Evolutionary conservation across 176 grass and related monocot species (phyloP).

Genomic region (Miscanthus lutarioriparius): DNA sequence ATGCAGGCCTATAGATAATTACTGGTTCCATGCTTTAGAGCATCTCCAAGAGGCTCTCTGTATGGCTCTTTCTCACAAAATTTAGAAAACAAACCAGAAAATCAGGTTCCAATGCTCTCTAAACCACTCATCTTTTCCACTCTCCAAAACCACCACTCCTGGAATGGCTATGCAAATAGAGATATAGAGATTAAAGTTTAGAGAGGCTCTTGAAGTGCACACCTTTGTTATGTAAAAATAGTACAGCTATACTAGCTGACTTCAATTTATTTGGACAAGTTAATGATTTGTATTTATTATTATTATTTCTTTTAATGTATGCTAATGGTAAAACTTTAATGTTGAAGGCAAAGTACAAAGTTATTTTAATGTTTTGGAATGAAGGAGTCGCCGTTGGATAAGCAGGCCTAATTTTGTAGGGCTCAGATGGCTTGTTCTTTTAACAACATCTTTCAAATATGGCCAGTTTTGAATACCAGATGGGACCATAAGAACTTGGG

Average conservation of each 20-base stretch:
- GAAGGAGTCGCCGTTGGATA: background rate
- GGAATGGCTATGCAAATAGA: background rate
- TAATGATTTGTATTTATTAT: background rate
- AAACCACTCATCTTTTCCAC: background rate
- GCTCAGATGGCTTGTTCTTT: background rate
- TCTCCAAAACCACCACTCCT: background rate
- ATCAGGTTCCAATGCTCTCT: background rate
- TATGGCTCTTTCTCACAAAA: background rate
- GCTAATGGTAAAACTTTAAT: background rate
- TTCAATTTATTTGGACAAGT: background rate
- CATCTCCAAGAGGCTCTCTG: background rate
- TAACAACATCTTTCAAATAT: background rate
- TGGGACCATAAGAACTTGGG: background rate
- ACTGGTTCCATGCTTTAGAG: background rate
- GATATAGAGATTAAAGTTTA: background rate
- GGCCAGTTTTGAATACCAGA: background rate
- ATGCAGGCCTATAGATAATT: background rate
- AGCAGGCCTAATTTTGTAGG: background rate
- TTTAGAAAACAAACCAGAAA: background rate
- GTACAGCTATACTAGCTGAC: background rate
- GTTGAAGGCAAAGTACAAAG: background rate
- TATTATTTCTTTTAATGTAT: background rate
- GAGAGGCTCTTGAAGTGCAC: background rate
- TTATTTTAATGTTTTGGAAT: background rate
- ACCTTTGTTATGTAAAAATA: background rate